Conservation (phyloP, 2,329 filamentous ascomycete species). For the Aspergillus jensenii region DNA sequence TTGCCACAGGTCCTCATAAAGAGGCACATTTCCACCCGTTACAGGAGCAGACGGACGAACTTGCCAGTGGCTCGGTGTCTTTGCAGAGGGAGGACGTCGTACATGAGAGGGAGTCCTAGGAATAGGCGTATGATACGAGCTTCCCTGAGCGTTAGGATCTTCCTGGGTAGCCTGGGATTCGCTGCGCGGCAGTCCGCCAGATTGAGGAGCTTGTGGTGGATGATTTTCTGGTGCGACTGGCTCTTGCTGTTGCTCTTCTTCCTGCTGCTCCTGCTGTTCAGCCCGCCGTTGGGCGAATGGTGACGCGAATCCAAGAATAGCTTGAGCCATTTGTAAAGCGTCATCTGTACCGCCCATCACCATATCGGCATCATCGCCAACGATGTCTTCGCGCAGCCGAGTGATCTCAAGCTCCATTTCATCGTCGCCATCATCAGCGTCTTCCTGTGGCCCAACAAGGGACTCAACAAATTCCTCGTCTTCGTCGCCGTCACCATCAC, state of each 20-base stretch:
- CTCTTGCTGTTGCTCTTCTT: slow-evolving; percentile 9
- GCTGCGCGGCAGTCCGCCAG: slow-evolving; percentile 15
- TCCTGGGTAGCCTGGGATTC: slow-evolving; percentile 16
- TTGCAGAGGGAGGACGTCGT: slow-evolving; percentile 44
- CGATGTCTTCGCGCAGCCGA: neutral
- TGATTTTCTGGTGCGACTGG: neutral
- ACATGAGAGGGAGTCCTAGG: slow-evolving; percentile 72
- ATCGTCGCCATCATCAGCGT: slow-evolving; percentile 46
- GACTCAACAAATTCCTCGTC: slow-evolving; percentile 47
- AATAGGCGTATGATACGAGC: slow-evolving; percentile 56
- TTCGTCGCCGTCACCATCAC: slow-evolving; percentile 49
- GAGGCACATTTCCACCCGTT: slow-evolving; percentile 61
- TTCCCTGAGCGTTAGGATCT: slow-evolving; percentile 16
- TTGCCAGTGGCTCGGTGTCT: slow-evolving; percentile 75
- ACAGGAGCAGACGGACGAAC: slow-evolving; percentile 72
- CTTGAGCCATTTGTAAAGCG: slow-evolving; percentile 72
- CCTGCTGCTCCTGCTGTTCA: neutral
- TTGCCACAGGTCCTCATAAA: slow-evolving; percentile 84
- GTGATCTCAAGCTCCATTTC: slow-evolving; percentile 42
- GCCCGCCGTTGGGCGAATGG: slow-evolving; percentile 22
- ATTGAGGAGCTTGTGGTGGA: slow-evolving; percentile 8
- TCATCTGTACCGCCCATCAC: slow-evolving; percentile 59
- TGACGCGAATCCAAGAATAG: slow-evolving; percentile 71
- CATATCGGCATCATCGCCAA: neutral
- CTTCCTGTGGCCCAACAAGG: slow-evolving; percentile 44